Percentiles rank a stretch among this genome's conserved stretches.
Conservation (phyloP, 805 yeast genomes). For the Spathaspora sp. region DNA sequence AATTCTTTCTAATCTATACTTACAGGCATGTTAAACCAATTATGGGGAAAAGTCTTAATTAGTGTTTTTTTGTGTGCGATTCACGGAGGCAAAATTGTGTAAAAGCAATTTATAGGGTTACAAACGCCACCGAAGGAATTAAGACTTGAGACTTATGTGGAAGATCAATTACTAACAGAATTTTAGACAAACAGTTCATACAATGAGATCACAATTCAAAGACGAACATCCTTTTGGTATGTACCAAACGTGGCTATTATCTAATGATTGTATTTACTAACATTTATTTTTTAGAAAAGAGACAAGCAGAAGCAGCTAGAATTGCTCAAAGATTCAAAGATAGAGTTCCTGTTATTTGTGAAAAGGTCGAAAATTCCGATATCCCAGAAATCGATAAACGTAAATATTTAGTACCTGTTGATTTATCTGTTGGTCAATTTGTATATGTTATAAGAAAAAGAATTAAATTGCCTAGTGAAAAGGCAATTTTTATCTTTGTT, state of each 20-base stretch:
- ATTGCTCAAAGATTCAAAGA: conserved; percentile 85
- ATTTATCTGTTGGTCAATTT: conserved; percentile 95
- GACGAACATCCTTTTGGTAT: conserved; percentile 92
- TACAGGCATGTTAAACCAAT: neutral
- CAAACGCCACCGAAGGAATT: neutral
- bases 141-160: neutral
- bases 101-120: neutral
- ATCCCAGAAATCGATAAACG: conserved; percentile 96
- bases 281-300: conserved; percentile 54
- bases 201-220: conserved; percentile 88
- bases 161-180: neutral
- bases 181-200: neutral
- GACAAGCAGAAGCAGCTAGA: conserved; percentile 92
- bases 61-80: neutral
- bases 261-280: conserved; percentile 2
- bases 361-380: conserved; percentile 94
- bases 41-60: neutral
- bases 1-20: neutral
- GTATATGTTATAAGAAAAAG: conserved; percentile 97
- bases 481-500: conserved; percentile 96
- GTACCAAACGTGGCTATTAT: conserved; percentile 23
- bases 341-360: conserved; percentile 95
- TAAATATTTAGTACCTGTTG: conserved; percentile 94
- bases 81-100: neutral
- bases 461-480: conserved; percentile 91